phyloP scores from a whole-genome alignment of 108 stramenopile species.

The Epipyxis sp. region DNA sequence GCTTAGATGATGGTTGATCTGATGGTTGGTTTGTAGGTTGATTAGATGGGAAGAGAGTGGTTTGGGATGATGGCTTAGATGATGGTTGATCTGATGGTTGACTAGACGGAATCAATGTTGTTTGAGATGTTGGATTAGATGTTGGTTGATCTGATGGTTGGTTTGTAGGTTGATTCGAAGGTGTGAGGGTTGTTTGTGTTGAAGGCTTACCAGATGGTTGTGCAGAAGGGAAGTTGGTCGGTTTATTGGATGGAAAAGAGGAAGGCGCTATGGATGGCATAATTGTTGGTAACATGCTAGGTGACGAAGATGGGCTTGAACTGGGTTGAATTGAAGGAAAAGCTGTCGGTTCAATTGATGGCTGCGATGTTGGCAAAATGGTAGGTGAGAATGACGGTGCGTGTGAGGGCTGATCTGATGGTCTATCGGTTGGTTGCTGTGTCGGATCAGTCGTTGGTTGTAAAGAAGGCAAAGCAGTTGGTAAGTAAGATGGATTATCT shows the following conservation, averaged over 20 bases:
- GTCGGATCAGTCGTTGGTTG: too few relatives aligned
- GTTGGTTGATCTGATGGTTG: not conserved
- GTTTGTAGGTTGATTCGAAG: not conserved
- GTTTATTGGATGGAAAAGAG: not conserved
- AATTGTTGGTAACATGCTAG: not conserved
- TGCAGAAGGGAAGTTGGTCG: too few relatives aligned
- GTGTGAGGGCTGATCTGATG: too few relatives aligned
- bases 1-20: too few relatives aligned
- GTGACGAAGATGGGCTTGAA: not conserved
- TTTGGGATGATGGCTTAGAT: not conserved
- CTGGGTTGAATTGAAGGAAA: not conserved
- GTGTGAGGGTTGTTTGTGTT: not conserved
- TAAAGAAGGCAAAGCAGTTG: too few relatives aligned
- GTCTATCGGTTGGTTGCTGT: too few relatives aligned
- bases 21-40: not conserved
- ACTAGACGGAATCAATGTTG: not conserved
- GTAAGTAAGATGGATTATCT: too few relatives aligned
- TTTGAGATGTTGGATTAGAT: not conserved
- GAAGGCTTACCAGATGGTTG: not conserved
- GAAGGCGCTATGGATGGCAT: not conserved
- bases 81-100: not conserved
- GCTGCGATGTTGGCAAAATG: too few relatives aligned
- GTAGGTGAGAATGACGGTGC: too few relatives aligned
- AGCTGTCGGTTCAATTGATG: too few relatives aligned
- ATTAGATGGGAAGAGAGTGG: not conserved